These are phyloP conservation scores for Aspergillus panamensis DNA, from an alignment of 495 filamentous ascomycete genomes.

Conservation along the genomic window DNA sequence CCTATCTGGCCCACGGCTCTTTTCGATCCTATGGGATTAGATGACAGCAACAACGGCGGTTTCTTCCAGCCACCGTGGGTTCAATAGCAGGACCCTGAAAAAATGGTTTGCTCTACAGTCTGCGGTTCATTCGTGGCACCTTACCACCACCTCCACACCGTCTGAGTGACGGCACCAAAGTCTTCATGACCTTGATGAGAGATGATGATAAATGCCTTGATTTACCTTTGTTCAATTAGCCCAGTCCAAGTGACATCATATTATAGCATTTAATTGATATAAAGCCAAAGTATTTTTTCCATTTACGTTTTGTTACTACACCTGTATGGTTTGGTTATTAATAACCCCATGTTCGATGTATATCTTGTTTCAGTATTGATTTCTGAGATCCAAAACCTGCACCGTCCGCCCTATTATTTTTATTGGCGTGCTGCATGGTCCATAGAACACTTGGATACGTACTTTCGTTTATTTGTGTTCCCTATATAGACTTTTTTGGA, in stretches of 20 bases:
- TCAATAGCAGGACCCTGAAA: conserved; percentile 22
- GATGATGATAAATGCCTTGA: conserved; percentile 51
- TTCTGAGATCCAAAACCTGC: neutral
- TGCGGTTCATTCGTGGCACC: conserved; percentile 29
- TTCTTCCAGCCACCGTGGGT: conserved; percentile 34
- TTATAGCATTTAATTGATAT: conserved; percentile 38
- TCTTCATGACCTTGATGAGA: conserved; percentile 53
- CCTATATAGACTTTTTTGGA: neutral
- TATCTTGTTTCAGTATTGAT: conserved; percentile 1
- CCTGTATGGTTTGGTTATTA: neutral
- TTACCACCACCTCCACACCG: conserved; percentile 49
- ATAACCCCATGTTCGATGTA: neutral
- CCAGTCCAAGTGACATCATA: conserved; percentile 39
- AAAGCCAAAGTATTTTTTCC: conserved; percentile 10
- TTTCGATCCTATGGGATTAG: conserved; percentile 37
- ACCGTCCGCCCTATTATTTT: neutral
- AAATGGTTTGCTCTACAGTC: conserved; percentile 2
- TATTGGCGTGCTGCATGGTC: conserved; percentile 10
- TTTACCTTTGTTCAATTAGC: conserved; percentile 39
- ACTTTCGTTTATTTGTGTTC: neutral
- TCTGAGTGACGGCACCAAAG: conserved; percentile 28
- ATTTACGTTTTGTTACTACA: neutral
- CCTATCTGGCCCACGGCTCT: conserved; percentile 39
- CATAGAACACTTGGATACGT: conserved; percentile 8
- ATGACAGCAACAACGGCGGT: conserved; percentile 28